Evolutionary conservation across 345 rosid species (phyloP).

Genomic region (Euphorbia lathyris): DNA sequence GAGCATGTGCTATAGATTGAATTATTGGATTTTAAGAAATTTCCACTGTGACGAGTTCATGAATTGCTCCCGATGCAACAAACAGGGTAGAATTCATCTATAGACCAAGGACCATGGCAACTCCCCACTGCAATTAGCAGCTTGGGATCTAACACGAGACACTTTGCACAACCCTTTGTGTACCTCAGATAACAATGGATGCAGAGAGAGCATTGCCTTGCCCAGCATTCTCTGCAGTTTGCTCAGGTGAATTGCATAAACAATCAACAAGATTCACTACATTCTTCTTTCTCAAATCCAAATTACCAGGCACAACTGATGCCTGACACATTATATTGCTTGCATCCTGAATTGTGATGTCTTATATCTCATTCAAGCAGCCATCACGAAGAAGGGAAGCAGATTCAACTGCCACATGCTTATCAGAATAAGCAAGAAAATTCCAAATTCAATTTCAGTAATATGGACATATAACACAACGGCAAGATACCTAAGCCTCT

Average conservation of each 20-base stretch:
- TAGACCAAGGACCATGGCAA: too few relatives aligned
- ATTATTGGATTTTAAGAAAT: too few relatives aligned
- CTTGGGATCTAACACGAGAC: constrained; percentile 5
- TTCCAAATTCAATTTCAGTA: too few relatives aligned
- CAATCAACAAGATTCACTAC: constrained; percentile 3
- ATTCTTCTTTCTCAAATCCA: constrained; percentile 9
- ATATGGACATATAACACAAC: too few relatives aligned
- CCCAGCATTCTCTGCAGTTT: background rate
- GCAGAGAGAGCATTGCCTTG: constrained; percentile 12
- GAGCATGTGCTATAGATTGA: too few relatives aligned
- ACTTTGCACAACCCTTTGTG: background rate
- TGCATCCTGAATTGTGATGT: too few relatives aligned
- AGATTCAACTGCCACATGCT: constrained; percentile 30
- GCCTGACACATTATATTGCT: background rate
- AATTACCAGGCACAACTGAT: constrained; percentile 3
- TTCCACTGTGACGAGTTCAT: too few relatives aligned
- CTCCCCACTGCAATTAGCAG: background rate
- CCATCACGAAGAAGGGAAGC: constrained; percentile 22
- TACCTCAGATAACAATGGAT: background rate
- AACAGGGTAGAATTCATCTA: too few relatives aligned
- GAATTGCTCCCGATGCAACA: too few relatives aligned
- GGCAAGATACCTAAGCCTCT: too few relatives aligned
- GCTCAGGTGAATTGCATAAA: constrained; percentile 5
- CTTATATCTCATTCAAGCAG: constrained; percentile 24
- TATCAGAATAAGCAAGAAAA: too few relatives aligned